These are phyloP conservation scores for Pleurotus cornucopiae DNA, from an alignment of 768 basidiomycete genomes.

Conservation along the genomic window DNA sequence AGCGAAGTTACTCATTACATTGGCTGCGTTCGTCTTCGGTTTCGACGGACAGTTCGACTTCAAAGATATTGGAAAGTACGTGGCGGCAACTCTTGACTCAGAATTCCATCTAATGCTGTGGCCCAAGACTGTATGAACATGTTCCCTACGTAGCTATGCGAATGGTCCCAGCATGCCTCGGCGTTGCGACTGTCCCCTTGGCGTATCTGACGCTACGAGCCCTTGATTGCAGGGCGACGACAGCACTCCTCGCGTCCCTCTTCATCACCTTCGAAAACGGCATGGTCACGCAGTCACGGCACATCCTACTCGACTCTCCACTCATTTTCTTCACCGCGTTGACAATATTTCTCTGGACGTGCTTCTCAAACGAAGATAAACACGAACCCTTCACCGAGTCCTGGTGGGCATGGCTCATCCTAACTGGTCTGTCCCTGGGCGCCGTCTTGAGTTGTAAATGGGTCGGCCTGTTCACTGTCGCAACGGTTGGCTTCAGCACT, in stretches of 20 bases:
- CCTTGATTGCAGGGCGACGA: conserved; percentile 88
- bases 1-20: conserved; percentile 91
- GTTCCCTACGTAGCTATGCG: conserved; percentile 98
- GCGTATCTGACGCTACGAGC: conserved; percentile 92
- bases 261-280: conserved; percentile 98
- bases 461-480: conserved; percentile 98
- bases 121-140: conserved; percentile 66
- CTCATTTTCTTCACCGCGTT: conserved; percentile 97
- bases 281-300: conserved; percentile 90
- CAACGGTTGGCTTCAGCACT: conserved; percentile 85
- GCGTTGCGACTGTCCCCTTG: conserved; percentile 84
- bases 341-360: conserved; percentile 79
- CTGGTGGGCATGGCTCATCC: conserved; percentile 92
- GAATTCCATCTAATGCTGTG: conserved; percentile 2
- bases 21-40: conserved; percentile 82
- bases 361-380: conserved; percentile 90
- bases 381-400: conserved; percentile 73
- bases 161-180: conserved; percentile 86
- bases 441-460: conserved; percentile 95
- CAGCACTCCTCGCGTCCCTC: conserved; percentile 85
- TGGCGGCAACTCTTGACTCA: conserved; percentile 11
- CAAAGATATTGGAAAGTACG: conserved; percentile 94
- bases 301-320: conserved; percentile 97
- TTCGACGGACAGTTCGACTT: conserved; percentile 96
- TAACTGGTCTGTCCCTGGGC: conserved; percentile 87